Evolutionary conservation across 768 basidiomycete species (phyloP), one percentile per base, ranked within the genome.

Genomic region (Pleurotus pulmonarius): DNA sequence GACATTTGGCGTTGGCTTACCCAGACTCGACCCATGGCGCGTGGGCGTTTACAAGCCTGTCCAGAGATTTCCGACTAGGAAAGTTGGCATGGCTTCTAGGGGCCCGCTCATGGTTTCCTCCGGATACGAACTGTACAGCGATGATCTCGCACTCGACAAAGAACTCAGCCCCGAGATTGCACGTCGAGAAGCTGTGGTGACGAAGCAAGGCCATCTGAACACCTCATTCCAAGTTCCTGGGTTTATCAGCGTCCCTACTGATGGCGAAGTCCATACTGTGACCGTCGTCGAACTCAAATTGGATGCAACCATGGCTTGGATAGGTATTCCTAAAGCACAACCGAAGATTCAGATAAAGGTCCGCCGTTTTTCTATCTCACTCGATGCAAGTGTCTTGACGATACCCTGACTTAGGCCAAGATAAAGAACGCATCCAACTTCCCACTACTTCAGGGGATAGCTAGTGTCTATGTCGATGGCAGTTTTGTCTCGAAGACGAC

Each of bases 141-240:
- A 16, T 13, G 41, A n/a, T 44, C 29, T 34, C 29, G 29, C 29
- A 13, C n/a, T 44, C n/a, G 41, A 16, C 41, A 22, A 44, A 44
- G 41, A 44, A 22, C n/a, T 16, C 13, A 22, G 20, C 5, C 41
- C 20, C 41, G 20, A 44, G 16, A 22, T 22, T 22, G n/a, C 15
- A 3, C 41, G 6, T 11, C 41, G 20, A 12, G 16, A 29, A 18
- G 16, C 37, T 13, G n/a, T 45, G 9, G 26, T 34, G 12, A 12
- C 41, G 16, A 29, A 46, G 18, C 12, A 46, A 26, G 45, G 73
- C 1, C 72, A 71, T 22, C 63, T 76, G 39, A 74, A 60, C 49
- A 76, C 77, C 8, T 77, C 74, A 2, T 79, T 74, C 57, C 61
- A 59, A 5, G 69, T 78, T 9, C 76, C 77, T 0, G 78, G 79